These are phyloP conservation scores for Pseudophaeomoniella oleicola DNA, from an alignment of 2,329 filamentous ascomycete species.

Conservation along the genomic window DNA sequence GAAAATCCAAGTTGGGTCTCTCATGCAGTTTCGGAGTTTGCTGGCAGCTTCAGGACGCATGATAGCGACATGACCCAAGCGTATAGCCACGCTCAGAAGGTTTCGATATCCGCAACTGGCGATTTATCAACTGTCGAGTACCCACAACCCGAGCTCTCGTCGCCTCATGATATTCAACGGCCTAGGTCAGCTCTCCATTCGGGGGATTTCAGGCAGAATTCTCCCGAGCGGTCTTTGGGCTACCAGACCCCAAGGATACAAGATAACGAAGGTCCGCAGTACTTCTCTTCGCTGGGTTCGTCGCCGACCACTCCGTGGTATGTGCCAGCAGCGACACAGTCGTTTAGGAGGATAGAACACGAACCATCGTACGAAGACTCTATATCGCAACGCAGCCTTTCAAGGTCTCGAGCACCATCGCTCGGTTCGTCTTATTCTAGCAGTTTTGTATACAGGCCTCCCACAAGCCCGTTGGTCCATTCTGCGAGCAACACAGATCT, in stretches of 20 bases:
- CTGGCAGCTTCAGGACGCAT: too few species aligned
- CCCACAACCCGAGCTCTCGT: not conserved
- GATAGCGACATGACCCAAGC: too few species aligned
- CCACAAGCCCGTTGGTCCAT: constrained; percentile 84
- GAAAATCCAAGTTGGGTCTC: constrained; percentile 63
- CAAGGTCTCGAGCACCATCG: constrained; percentile 39
- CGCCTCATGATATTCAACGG: constrained; percentile 49
- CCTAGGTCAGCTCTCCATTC: constrained; percentile 60
- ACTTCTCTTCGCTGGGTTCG: constrained; percentile 16
- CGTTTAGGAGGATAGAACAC: constrained; percentile 7
- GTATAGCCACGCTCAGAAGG: too few species aligned
- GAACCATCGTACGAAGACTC: constrained; percentile 7
- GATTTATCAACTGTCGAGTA: too few species aligned
- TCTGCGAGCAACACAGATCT: constrained; percentile 72
- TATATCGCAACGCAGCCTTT: constrained; percentile 7
- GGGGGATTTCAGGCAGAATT: constrained; percentile 42
- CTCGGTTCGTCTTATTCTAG: constrained; percentile 60
- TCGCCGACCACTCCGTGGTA: constrained; percentile 47
- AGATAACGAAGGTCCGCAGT: not conserved
- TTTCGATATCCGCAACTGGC: too few species aligned
- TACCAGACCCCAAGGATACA: not conserved
- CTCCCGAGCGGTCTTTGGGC: not conserved
- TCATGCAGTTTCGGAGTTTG: constrained; percentile 35
- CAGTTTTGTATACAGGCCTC: constrained; percentile 71
- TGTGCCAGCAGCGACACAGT: constrained; percentile 14